A percentile compares a stretch with the other conserved stretches of the same genome.
These are phyloP conservation scores for Magnolia officinalis DNA, from an alignment of 164 flowering plant genomes.

Conservation along the genomic window DNA sequence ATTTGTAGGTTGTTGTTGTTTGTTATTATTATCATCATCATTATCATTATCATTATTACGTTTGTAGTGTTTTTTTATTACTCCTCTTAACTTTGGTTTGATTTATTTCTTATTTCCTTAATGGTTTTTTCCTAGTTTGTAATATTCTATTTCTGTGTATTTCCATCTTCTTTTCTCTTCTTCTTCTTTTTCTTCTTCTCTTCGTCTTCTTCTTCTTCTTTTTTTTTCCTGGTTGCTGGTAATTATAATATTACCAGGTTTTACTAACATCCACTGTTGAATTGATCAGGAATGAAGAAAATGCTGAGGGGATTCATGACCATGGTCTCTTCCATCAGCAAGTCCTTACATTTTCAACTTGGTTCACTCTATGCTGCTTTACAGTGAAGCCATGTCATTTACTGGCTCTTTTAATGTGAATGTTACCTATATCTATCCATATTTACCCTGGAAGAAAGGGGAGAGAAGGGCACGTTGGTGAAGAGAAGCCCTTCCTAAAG, in stretches of 20 bases:
- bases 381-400: background rate
- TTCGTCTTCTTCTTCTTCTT: too few species aligned
- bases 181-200: too few species aligned
- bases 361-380: background rate
- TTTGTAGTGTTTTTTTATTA: too few species aligned
- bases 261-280: background rate
- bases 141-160: too few species aligned
- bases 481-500: slow-evolving; percentile 13
- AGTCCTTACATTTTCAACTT: background rate
- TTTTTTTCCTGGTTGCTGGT: background rate
- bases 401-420: slow-evolving; percentile 2
- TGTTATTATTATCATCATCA: too few species aligned
- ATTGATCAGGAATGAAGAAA: background rate
- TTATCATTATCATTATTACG: too few species aligned
- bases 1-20: too few species aligned
- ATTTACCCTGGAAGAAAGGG: background rate
- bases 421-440: background rate
- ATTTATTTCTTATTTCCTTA: too few species aligned
- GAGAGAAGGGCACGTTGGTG: background rate
- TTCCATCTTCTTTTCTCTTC: too few species aligned
- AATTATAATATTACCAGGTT: background rate
- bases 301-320: background rate
- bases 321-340: background rate
- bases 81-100: too few species aligned
- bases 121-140: too few species aligned